Conservation (phyloP, 2,329 filamentous ascomycete species). For the Nemania sp. region DNA sequence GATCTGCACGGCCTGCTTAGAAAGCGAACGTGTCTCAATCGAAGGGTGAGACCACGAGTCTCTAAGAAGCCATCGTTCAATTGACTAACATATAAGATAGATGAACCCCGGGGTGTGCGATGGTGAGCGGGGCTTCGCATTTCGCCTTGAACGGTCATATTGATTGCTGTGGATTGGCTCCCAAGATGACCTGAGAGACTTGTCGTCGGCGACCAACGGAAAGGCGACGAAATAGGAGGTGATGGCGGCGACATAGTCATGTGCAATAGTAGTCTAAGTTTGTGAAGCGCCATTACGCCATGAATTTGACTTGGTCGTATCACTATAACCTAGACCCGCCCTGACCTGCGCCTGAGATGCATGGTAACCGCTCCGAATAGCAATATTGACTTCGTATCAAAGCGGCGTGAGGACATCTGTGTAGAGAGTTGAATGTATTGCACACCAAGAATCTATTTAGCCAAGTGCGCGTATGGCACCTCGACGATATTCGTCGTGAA, state of each 20-base stretch:
- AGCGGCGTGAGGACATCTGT: background rate
- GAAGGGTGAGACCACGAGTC: background rate
- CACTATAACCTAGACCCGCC: background rate
- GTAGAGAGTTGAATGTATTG: conserved; percentile 26
- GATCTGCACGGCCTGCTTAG: conserved; percentile 25
- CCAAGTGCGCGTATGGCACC: conserved; percentile 22
- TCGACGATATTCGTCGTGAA: conserved; percentile 11
- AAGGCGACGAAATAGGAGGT: background rate
- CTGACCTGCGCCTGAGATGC: background rate
- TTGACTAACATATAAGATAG: conserved; percentile 11
- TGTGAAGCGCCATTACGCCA: background rate
- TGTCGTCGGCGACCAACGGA: background rate
- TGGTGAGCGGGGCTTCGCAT: background rate
- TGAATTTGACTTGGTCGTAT: background rate
- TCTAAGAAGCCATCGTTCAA: background rate
- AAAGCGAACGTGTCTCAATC: background rate
- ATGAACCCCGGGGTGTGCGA: background rate
- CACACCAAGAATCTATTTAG: conserved; percentile 17
- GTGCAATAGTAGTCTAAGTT: background rate
- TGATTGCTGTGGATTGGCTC: background rate
- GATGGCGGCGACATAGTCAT: background rate
- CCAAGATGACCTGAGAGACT: background rate
- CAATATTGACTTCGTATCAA: background rate
- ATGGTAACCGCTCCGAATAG: background rate
- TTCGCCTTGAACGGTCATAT: background rate